These are phyloP conservation scores for Phytophthora capsici DNA, from an alignment of 352 stramenopile genomes.

Conservation along the genomic window DNA sequence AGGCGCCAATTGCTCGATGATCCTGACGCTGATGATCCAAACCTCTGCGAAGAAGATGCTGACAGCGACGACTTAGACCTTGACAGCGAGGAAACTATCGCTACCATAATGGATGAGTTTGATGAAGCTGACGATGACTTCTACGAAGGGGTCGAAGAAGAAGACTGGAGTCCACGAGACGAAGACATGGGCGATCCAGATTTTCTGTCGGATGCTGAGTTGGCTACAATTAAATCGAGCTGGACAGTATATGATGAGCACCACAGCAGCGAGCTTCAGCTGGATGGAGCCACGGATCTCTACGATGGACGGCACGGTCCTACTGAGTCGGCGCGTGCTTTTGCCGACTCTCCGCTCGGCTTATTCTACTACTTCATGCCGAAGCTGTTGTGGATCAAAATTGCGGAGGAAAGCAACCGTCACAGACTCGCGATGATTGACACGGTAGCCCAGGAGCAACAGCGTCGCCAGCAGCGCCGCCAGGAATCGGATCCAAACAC, in stretches of 20 bases:
- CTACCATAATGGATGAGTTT: neutral
- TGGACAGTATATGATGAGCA: neutral
- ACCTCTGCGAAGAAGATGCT: neutral
- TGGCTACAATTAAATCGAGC: neutral
- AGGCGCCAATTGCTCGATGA: neutral
- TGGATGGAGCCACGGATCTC: neutral
- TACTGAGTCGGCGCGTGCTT: neutral
- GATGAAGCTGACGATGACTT: neutral
- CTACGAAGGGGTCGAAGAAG: neutral
- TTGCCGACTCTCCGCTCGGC: neutral
- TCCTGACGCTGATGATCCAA: neutral
- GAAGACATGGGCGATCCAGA: too few species aligned
- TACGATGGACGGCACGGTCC: neutral
- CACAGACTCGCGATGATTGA: neutral
- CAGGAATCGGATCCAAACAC: too few species aligned
- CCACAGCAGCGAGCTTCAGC: neutral
- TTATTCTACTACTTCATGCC: conserved; percentile 1
- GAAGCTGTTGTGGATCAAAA: neutral
- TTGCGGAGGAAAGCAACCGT: neutral
- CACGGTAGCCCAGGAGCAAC: neutral
- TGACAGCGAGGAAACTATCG: neutral
- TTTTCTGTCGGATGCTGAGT: too few species aligned
- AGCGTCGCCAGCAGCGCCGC: neutral
- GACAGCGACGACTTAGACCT: neutral
- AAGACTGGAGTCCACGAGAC: neutral